Evolutionary conservation across 1,284 basidiomycete species (phyloP), one percentile per base, ranked within the genome.

Genomic region (Cryptococcus maquisensis): DNA sequence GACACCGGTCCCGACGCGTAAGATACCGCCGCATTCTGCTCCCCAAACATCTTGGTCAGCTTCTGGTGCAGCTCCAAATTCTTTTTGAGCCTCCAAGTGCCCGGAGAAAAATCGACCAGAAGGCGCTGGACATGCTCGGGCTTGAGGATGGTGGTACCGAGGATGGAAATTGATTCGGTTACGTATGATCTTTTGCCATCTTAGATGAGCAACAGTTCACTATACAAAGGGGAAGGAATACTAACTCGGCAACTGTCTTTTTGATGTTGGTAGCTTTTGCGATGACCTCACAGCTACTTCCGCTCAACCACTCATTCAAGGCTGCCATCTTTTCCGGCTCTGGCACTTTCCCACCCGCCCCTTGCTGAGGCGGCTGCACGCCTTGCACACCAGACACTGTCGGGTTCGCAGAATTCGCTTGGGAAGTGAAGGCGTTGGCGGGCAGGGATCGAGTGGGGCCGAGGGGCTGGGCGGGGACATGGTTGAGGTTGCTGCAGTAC

Each of bases 401-500:
- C 15, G 3, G 3, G 12, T 12, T 20, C 16, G 9, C 15, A 20
- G 20, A 10, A 16, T 3, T 24, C 23, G 43, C 9, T 24, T 32
- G 28, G 1, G 28, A 32, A 10, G 28, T 32, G 28, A 32, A 32
- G 10, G 28, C 28, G 28, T 32, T 32, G 28, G 28, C 28, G 28
- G 28, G 28, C 1, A 32, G 28, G 28, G 28, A 32, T 32, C 10
- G 28, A 10, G 28, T 32, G 28, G 28, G 28, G 28, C 28, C 28
- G 28, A 44, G 15, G 3, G 21, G 3, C 43, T 15, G 15, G 16
- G 43, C 18, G 8, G 20, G 15, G 15, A 20, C 21, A 13, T 21
- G 32, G 10, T 49, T 56, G n/a, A 59, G 32, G 20, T 51, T 41
- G n/a, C 51, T 51, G 38, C 54, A 59, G 16, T 51, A 54, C 32